phyloP scores from a whole-genome alignment of 75 land plant genomes.

The Larix kaempferi region DNA sequence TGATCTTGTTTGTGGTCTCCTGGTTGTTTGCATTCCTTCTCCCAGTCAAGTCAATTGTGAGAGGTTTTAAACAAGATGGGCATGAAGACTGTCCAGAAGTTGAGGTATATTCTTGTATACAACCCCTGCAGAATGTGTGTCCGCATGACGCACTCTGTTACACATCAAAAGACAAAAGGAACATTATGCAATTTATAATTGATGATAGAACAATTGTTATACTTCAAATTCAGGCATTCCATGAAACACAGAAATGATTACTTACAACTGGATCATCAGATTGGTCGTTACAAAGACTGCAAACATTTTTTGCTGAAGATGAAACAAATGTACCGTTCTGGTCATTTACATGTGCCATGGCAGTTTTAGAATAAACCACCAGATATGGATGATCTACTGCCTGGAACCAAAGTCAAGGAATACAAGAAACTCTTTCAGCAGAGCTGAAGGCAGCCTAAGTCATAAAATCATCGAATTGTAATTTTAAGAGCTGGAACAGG shows the following conservation, averaged over 20 bases:
- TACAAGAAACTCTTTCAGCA: neutral
- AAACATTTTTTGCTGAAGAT: slow-evolving; percentile 13
- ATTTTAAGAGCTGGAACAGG: neutral
- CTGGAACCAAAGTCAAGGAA: slow-evolving; percentile 24
- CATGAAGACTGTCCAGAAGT: slow-evolving; percentile 40
- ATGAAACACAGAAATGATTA: neutral
- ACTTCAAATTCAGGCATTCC: no score
- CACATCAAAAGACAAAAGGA: neutral
- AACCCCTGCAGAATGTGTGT: slow-evolving; percentile 77
- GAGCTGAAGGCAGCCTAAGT: neutral
- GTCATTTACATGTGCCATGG: slow-evolving; percentile 3
- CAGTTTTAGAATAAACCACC: slow-evolving; percentile 59
- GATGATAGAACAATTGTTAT: neutral
- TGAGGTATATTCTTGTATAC: slow-evolving; percentile 52
- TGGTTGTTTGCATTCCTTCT: slow-evolving; percentile 13
- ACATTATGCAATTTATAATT: neutral
- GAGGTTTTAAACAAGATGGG: slow-evolving; percentile 65
- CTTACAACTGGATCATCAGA: slow-evolving; percentile 76
- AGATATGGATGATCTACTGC: slow-evolving; percentile 98
- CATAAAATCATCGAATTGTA: neutral
- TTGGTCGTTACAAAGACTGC: slow-evolving; percentile 67
- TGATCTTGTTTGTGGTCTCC: slow-evolving; percentile 17
- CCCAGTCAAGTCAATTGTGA: slow-evolving; percentile 66
- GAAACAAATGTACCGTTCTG: neutral
- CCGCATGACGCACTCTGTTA: slow-evolving; percentile 63